A percentile compares a stretch with the other conserved stretches of the same genome.
phyloP scores from a whole-genome alignment of 345 rosid genomes.

The Passiflora organensis region DNA sequence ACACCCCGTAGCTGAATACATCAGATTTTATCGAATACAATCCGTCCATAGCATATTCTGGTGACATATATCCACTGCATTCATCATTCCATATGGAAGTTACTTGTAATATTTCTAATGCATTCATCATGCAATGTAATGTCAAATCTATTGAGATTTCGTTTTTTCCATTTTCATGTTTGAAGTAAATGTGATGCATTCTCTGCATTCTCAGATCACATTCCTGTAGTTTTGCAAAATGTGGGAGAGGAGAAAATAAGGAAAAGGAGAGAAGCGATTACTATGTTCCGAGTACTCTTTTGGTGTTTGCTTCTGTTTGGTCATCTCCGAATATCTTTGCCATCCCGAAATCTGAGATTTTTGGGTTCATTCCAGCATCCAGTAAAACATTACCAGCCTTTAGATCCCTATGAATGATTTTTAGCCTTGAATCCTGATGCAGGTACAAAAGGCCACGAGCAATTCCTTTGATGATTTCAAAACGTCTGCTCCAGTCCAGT shows the following conservation, averaged over 20 bases:
- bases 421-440: slow-evolving; percentile 66
- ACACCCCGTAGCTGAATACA: slow-evolving; percentile 59
- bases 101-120: neutral
- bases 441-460: slow-evolving; percentile 68
- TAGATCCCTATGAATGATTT: slow-evolving; percentile 70
- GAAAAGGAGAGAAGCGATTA: slow-evolving; percentile 19
- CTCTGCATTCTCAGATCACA: too few relatives aligned
- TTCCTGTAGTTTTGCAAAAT: neutral
- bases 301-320: slow-evolving; percentile 46
- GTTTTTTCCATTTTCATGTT: too few relatives aligned
- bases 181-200: too few relatives aligned
- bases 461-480: slow-evolving; percentile 47
- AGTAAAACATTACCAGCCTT: slow-evolving; percentile 59
- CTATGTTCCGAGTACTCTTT: slow-evolving; percentile 67
- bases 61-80: slow-evolving; percentile 78
- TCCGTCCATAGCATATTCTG: slow-evolving; percentile 66
- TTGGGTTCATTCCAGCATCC: slow-evolving; percentile 46
- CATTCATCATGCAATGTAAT: neutral
- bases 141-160: too few relatives aligned
- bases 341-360: slow-evolving; percentile 66
- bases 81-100: neutral
- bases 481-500: slow-evolving; percentile 51
- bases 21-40: slow-evolving; percentile 63
- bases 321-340: slow-evolving; percentile 52
- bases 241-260: neutral